phyloP scores from a whole-genome alignment of 1,284 basidiomycete species.

The Ustilago loliicola region DNA sequence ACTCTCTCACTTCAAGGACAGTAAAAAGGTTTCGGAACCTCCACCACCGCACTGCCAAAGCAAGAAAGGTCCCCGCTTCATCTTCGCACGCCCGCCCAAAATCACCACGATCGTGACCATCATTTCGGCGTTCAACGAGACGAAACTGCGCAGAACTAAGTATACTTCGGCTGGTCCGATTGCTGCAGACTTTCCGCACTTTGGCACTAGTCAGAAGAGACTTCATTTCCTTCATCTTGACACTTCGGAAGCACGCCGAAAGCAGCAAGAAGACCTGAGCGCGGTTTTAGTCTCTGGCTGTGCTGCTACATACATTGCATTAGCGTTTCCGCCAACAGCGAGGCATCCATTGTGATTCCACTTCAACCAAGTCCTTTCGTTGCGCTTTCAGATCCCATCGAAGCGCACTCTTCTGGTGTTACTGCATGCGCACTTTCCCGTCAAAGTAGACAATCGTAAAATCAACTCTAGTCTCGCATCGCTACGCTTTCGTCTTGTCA shows the following conservation, averaged over 20 bases:
- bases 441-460: not conserved
- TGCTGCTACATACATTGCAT: slow-evolving; percentile 6
- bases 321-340: slow-evolving; percentile 10
- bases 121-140: slow-evolving; percentile 5
- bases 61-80: slow-evolving; percentile 5
- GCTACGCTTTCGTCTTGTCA: not conserved
- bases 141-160: not conserved
- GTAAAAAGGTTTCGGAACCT: slow-evolving; percentile 7
- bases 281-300: slow-evolving; percentile 15
- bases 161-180: slow-evolving; percentile 12
- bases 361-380: not conserved
- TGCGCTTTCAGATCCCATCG: not conserved
- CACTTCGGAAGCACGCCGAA: not conserved
- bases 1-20: not conserved
- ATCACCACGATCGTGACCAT: slow-evolving; percentile 2
- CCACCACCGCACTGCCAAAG: not conserved
- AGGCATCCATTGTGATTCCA: not conserved
- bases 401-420: not conserved
- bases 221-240: slow-evolving; percentile 20
- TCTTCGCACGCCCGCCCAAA: not conserved
- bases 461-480: not conserved
- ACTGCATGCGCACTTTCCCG: slow-evolving; percentile 2
- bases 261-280: slow-evolving; percentile 4
- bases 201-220: not conserved
- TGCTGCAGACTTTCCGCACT: not conserved